phyloP scores from a whole-genome alignment of 2,329 filamentous ascomycete genomes.

The Penicillium vulpinum region DNA sequence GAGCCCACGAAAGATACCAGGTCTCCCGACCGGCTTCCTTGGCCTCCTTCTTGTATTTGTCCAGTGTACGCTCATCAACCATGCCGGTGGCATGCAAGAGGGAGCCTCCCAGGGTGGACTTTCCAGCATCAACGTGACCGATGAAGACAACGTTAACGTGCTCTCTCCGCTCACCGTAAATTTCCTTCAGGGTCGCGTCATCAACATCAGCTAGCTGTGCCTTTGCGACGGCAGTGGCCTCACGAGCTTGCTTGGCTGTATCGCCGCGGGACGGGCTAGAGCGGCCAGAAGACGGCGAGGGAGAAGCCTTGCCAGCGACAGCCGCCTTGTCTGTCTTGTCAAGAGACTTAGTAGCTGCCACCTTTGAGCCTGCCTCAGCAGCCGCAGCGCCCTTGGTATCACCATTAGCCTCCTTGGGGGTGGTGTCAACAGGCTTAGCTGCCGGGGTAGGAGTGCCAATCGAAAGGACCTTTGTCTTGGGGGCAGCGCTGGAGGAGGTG shows the following conservation, averaged over 20 bases:
- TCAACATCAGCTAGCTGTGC: constrained; percentile 79
- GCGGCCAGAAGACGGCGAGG: constrained; percentile 78
- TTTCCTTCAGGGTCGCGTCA: constrained; percentile 83
- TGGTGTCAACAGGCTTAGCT: constrained; percentile 49
- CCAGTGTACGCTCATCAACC: constrained; percentile 98
- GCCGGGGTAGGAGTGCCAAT: constrained; percentile 58
- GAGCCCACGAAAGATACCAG: constrained; percentile 98
- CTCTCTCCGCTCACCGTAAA: constrained; percentile 78
- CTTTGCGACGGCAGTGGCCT: constrained; percentile 80
- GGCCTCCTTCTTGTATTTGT: constrained; percentile 96
- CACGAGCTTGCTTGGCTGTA: constrained; percentile 59
- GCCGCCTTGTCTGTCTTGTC: constrained; percentile 75
- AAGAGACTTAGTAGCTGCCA: constrained; percentile 83
- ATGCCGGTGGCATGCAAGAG: constrained; percentile 94
- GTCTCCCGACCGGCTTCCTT: constrained; percentile 96
- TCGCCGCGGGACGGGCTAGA: constrained; percentile 71
- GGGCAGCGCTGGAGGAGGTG: constrained; percentile 43
- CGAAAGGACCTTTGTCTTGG: constrained; percentile 74
- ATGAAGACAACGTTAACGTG: constrained; percentile 96
- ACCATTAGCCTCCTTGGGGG: constrained; percentile 43
- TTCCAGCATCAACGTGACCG: constrained; percentile 96
- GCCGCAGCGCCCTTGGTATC: constrained; percentile 51
- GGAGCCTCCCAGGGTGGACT: constrained; percentile 91
- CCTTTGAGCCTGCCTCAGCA: constrained; percentile 72
- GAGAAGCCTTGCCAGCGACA: constrained; percentile 71